Evolutionary conservation across 805 yeast genomes (phyloP), one percentile per base, ranked within the genome.

Genomic region (Monosporozyma servazzii): DNA sequence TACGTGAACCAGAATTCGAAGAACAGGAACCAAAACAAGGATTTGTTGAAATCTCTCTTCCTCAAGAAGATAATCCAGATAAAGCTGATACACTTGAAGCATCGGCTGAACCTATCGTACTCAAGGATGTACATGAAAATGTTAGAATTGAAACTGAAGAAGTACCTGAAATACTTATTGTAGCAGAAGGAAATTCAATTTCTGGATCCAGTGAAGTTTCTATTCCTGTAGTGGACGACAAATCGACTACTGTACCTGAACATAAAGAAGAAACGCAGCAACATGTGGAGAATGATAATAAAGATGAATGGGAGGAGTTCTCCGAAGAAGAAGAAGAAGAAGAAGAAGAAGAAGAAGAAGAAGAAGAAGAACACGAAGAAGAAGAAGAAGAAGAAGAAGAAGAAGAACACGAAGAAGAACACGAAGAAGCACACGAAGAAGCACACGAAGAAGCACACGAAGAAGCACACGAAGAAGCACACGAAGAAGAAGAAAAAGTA

Each of bases 251-350:
- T 33, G 17, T 10, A 5, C 15, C 42, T 39, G 25, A 39, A 8
- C 25, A 17, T 17, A 8, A 39, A 17, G 25, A 39, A 39, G 42
- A 18, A 9, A 21, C 8, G 13, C 21, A 33, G 41, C 39, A 8
- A 43, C 43, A 21, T 18, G 5, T 18, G 9, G 15, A 39, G 15
- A 20, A 39, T 18, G 45, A 37, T 11, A 25, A 48, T 18, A 48
- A 48, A 25, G 53, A 48, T 20, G 55, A 49, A 25, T 48, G 55
- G 52, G 56, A 54, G 39, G 56, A 51, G 27, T 10, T 29, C 17
- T 45, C 31, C 13, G 48, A 31, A 15, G 49, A 41, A 21, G 51
- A 48, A 11, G 51, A 48, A 17, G 27, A 25, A 5, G 27, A 25
- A 1, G 7, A 25, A 25, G 27, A 25, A 25, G 11, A 9, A 33